These are phyloP conservation scores for Solanum virginianum DNA, from an alignment of 257 asterid species.

Conservation along the genomic window DNA sequence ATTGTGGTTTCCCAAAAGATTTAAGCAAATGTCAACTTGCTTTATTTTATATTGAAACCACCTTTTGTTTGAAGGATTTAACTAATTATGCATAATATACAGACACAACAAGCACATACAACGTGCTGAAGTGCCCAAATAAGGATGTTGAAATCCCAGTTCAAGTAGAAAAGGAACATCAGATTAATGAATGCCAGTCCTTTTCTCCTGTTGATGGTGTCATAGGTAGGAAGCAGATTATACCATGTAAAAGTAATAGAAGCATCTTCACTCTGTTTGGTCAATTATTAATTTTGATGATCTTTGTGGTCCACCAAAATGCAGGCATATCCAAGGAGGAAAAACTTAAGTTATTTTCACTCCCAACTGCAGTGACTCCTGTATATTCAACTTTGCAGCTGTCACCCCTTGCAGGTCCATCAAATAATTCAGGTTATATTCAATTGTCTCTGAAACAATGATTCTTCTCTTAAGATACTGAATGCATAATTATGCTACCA, in stretches of 20 bases:
- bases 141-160: slow-evolving; percentile 13
- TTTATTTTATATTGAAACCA: background rate
- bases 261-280: background rate
- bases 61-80: background rate
- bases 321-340: slow-evolving; percentile 31
- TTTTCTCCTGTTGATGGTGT: slow-evolving; percentile 20
- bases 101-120: slow-evolving; percentile 19
- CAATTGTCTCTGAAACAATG: background rate
- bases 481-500: background rate
- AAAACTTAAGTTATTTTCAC: slow-evolving; percentile 11
- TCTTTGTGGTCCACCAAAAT: background rate
- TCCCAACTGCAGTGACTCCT: slow-evolving; percentile 25
- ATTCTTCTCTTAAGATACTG: background rate
- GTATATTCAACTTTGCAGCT: slow-evolving; percentile 14
- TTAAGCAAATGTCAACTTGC: background rate
- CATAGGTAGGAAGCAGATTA: background rate
- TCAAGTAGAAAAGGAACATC: slow-evolving; percentile 23
- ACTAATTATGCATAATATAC: background rate
- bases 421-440: slow-evolving; percentile 31
- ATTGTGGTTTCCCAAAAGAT: background rate
- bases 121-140: slow-evolving; percentile 7
- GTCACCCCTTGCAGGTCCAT: slow-evolving; percentile 15
- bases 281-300: background rate
- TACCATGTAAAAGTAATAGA: background rate
- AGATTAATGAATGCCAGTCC: slow-evolving; percentile 13